Percentiles rank a stretch among this genome's conserved stretches.
Conservation (phyloP, 331 rosid species). For the Saraca asoca region DNA sequence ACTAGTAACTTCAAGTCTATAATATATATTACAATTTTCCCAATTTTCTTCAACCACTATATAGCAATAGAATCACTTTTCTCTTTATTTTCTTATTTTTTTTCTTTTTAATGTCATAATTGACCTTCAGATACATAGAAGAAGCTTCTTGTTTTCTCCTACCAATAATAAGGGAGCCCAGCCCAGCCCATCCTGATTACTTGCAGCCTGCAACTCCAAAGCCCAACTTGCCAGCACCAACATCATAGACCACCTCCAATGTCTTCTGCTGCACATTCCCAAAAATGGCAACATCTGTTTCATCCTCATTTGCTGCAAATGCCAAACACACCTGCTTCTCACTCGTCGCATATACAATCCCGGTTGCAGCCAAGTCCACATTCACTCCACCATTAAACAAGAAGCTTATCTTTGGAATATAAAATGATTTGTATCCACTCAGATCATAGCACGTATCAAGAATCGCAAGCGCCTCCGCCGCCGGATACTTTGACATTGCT, state of each 20-base stretch:
- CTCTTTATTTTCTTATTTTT: no score
- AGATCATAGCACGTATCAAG: slow-evolving; percentile 78
- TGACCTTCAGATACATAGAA: no score
- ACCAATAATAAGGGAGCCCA: no score
- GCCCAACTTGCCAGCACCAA: slow-evolving; percentile 59
- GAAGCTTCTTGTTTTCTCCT: no score
- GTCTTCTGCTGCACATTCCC: slow-evolving; percentile 81
- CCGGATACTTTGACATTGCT: slow-evolving; percentile 51
- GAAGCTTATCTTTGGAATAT: slow-evolving; percentile 46
- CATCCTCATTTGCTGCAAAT: slow-evolving; percentile 51
- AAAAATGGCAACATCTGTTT: slow-evolving; percentile 41
- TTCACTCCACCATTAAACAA: slow-evolving; percentile 34
- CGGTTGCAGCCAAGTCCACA: slow-evolving; percentile 36
- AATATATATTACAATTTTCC: no score
- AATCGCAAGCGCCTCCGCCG: slow-evolving; percentile 16
- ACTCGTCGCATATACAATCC: slow-evolving; percentile 37
- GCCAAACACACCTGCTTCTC: slow-evolving; percentile 55
- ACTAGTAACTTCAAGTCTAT: no score
- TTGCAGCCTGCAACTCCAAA: slow-evolving; percentile 59
- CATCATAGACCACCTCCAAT: slow-evolving; percentile 63
- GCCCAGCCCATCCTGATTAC: neutral
- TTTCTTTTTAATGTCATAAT: no score
- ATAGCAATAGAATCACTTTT: no score
- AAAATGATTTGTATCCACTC: slow-evolving; percentile 21
- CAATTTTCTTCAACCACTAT: no score